Percentiles rank a stretch among this genome's conserved stretches.
Conservation (phyloP, 768 basidiomycete species). For the Kwoniella mangroviensis region DNA sequence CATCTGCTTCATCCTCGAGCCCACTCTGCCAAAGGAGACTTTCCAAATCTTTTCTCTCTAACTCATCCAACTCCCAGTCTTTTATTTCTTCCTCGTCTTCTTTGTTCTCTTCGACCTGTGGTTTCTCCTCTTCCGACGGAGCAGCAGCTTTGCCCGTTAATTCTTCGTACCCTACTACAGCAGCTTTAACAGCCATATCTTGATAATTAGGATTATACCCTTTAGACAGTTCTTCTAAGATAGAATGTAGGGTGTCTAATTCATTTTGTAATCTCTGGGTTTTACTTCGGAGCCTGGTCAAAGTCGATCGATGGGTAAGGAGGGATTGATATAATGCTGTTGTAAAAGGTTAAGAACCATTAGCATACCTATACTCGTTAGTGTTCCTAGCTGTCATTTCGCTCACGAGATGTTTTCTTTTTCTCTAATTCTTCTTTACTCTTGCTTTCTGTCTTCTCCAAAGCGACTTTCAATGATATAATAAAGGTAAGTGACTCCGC, state of each 20-base stretch:
- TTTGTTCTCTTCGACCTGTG: slow-evolving; percentile 34
- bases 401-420: slow-evolving; percentile 84
- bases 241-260: slow-evolving; percentile 77
- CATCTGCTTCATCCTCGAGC: slow-evolving; percentile 58
- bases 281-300: slow-evolving; percentile 76
- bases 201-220: slow-evolving; percentile 99
- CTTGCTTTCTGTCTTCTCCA: slow-evolving; percentile 76
- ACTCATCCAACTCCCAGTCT: slow-evolving; percentile 64
- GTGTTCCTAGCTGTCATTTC: background rate
- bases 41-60: slow-evolving; percentile 68
- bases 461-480: slow-evolving; percentile 65
- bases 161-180: slow-evolving; percentile 89
- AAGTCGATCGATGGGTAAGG: slow-evolving; percentile 71
- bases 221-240: slow-evolving; percentile 76
- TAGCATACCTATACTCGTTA: too few species aligned
- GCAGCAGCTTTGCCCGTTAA: slow-evolving; percentile 15
- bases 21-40: slow-evolving; percentile 69
- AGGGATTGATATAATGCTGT: slow-evolving; percentile 80
- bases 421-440: slow-evolving; percentile 77
- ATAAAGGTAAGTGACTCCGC: background rate
- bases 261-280: slow-evolving; percentile 74
- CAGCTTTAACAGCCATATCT: slow-evolving; percentile 97
- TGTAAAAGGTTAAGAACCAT: too few species aligned
- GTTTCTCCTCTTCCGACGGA: slow-evolving; percentile 22
- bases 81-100: slow-evolving; percentile 50